Evolutionary conservation across 495 filamentous ascomycete species (phyloP).

Genomic region (Penicillium roqueforti): DNA sequence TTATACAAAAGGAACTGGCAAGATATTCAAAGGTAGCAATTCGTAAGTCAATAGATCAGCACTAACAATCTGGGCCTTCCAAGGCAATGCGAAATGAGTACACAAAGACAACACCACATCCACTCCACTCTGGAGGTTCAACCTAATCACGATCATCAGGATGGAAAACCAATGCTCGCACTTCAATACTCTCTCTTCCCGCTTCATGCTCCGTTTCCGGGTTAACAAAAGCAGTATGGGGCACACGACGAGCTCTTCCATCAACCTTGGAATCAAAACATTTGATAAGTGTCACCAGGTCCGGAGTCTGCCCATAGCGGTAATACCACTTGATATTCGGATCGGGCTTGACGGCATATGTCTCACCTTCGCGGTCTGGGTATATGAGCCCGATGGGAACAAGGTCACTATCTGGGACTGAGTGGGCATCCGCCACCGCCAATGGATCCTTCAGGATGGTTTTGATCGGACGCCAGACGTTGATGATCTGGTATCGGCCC

Average conservation of each 20-base stretch:
- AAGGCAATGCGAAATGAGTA: not conserved
- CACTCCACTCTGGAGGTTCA: not conserved
- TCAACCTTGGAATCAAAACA: conserved; percentile 65
- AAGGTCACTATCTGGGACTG: conserved; percentile 44
- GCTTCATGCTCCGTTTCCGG: conserved; percentile 44
- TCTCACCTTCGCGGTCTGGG: conserved; percentile 46
- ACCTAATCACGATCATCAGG: conserved; percentile 41
- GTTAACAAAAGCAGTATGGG: conserved; percentile 62
- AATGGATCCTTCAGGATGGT: conserved; percentile 60
- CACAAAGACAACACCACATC: not conserved
- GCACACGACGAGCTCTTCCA: conserved; percentile 49
- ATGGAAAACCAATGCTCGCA: conserved; percentile 56
- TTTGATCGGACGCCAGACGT: conserved; percentile 73
- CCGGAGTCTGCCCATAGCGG: conserved; percentile 49
- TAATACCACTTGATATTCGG: conserved; percentile 50
- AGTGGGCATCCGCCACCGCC: conserved; percentile 52
- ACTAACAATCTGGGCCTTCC: not conserved
- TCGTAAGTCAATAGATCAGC: not conserved
- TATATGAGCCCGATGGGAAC: conserved; percentile 47
- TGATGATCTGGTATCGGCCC: conserved; percentile 70
- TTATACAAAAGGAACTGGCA: not conserved
- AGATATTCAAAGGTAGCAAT: not conserved
- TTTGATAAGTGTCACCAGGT: conserved; percentile 64
- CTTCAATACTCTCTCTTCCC: conserved; percentile 61
- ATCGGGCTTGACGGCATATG: conserved; percentile 39